These are phyloP conservation scores for Penicillium frequentans DNA, from an alignment of 2,329 filamentous ascomycete genomes.

Conservation along the genomic window DNA sequence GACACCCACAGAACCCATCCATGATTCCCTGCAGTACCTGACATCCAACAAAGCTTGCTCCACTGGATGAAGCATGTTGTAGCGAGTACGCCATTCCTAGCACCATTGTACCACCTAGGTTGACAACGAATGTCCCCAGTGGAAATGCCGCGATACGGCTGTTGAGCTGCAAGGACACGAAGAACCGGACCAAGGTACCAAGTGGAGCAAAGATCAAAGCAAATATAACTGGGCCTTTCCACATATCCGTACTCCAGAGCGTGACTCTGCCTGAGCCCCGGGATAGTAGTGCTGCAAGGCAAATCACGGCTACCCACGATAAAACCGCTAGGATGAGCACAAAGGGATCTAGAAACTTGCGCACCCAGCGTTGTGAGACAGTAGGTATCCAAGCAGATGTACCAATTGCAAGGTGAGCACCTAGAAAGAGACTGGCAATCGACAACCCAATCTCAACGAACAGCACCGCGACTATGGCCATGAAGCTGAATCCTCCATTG, in stretches of 20 bases:
- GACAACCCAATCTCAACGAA: slow-evolving; percentile 69
- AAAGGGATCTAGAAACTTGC: slow-evolving; percentile 50
- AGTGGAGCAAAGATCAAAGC: slow-evolving; percentile 75
- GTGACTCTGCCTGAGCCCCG: slow-evolving; percentile 41
- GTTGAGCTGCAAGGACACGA: slow-evolving; percentile 67
- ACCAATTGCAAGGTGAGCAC: slow-evolving; percentile 69
- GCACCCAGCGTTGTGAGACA: slow-evolving; percentile 46
- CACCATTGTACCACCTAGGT: slow-evolving; percentile 70
- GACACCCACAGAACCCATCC: slow-evolving; percentile 64
- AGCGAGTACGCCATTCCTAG: slow-evolving; percentile 75
- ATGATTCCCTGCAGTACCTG: slow-evolving; percentile 63
- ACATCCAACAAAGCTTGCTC: slow-evolving; percentile 58
- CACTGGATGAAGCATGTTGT: slow-evolving; percentile 57
- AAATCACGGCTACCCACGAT: slow-evolving; percentile 71
- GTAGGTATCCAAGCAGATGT: slow-evolving; percentile 59
- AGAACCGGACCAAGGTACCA: slow-evolving; percentile 72
- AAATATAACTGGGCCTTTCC: slow-evolving; percentile 72
- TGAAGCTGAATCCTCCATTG: slow-evolving; percentile 72
- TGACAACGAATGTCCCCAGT: slow-evolving; percentile 77
- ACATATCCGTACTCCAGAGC: slow-evolving; percentile 51
- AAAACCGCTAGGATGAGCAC: slow-evolving; percentile 64
- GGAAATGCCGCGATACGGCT: slow-evolving; percentile 65
- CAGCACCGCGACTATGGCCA: slow-evolving; percentile 71
- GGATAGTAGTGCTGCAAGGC: slow-evolving; percentile 59
- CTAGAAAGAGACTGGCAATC: slow-evolving; percentile 65